phyloP scores from a whole-genome alignment of 1,139 yeast species.

The Candida buenavistaensis region DNA sequence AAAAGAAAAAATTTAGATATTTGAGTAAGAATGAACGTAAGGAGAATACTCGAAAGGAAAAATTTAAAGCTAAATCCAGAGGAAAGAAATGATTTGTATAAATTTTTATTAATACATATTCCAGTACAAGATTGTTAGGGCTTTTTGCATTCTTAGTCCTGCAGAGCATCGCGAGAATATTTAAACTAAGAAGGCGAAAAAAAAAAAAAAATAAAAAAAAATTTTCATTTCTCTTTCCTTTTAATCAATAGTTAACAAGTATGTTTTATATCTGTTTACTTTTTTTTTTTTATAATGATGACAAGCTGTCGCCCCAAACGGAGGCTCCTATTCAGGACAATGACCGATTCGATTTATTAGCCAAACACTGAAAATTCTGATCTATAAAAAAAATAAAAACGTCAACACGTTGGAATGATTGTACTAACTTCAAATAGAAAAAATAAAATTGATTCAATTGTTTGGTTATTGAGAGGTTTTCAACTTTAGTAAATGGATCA shows the following conservation, averaged over 20 bases:
- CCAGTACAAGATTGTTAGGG: neutral
- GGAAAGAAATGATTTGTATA: constrained; percentile 12
- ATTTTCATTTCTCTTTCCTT: neutral
- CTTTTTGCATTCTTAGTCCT: neutral
- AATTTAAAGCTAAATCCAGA: constrained; percentile 22
- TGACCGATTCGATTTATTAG: constrained; percentile 54
- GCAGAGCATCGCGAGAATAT: neutral
- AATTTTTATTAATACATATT: neutral
- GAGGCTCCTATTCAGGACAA: constrained; percentile 58
- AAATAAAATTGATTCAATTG: no score
- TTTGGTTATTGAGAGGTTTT: no score
- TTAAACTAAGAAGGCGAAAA: no score
- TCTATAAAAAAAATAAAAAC: constrained; percentile 4
- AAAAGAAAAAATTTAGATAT: constrained; percentile 83
- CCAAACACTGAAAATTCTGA: constrained; percentile 61
- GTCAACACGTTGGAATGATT: no score
- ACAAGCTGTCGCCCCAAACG: constrained; percentile 59
- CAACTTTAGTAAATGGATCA: no score
- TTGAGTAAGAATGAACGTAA: constrained; percentile 77
- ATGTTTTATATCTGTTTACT: constrained; percentile 1
- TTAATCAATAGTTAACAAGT: neutral
- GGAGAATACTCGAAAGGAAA: constrained; percentile 62
- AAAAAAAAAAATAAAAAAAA: neutral
- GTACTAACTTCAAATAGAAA: no score
- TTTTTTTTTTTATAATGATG: constrained; percentile 30